These are phyloP conservation scores for Penicillium italicum DNA, from an alignment of 2,329 filamentous ascomycete species.

Conservation along the genomic window DNA sequence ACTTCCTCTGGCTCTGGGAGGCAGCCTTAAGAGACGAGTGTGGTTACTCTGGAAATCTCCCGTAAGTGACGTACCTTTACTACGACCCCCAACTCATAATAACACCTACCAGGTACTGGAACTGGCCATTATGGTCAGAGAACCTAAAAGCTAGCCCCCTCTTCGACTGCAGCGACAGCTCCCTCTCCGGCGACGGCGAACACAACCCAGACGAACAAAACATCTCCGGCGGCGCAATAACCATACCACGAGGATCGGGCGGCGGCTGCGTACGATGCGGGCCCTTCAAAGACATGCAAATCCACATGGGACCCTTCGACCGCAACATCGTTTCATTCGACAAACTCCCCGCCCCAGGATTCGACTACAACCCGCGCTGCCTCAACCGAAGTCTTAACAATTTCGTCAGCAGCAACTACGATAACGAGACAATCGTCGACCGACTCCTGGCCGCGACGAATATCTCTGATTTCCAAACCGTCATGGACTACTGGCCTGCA, in stretches of 20 bases:
- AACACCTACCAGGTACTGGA: conserved; percentile 39
- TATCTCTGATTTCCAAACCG: conserved; percentile 35
- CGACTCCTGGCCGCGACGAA: conserved; percentile 15
- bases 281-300: conserved; percentile 37
- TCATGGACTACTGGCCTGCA: conserved; percentile 36
- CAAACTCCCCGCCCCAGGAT: conserved; percentile 16
- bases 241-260: conserved; percentile 39
- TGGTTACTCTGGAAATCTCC: conserved; percentile 32
- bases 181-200: conserved; percentile 46
- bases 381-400: conserved; percentile 26
- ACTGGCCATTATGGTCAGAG: conserved; percentile 43
- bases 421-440: conserved; percentile 17
- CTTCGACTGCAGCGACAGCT: conserved; percentile 47
- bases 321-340: conserved; percentile 9
- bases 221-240: conserved; percentile 32
- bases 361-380: conserved; percentile 31
- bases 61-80: conserved; percentile 6
- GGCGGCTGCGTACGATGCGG: conserved; percentile 37
- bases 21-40: conserved; percentile 31
- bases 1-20: conserved; percentile 31
- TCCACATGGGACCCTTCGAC: conserved; percentile 29
- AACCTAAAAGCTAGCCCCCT: conserved; percentile 42
- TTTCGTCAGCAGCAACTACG: conserved; percentile 27
- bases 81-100: background rate
- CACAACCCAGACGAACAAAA: conserved; percentile 27